Evolutionary conservation across 139 green algal species (phyloP).

Genomic region (Chlamydomonas eustigma): DNA sequence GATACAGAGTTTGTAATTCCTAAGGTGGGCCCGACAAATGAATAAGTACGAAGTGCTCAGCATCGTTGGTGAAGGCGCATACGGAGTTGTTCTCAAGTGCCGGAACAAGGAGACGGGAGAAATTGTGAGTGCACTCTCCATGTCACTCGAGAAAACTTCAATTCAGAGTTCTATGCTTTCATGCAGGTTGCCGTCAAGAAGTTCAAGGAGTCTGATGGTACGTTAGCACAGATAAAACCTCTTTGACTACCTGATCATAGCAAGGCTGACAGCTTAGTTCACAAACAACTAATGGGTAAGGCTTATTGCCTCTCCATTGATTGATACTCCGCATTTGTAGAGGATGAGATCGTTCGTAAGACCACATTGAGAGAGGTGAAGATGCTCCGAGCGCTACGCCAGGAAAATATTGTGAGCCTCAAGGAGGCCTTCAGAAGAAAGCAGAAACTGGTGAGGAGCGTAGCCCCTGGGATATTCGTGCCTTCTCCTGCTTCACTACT

Average conservation of each 20-base stretch:
- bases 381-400: slow-evolving; percentile 69
- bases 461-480: no score
- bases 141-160: neutral
- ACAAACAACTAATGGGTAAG: no score
- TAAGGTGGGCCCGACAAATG: no score
- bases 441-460: slow-evolving; percentile 62
- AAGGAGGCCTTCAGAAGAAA: slow-evolving; percentile 84
- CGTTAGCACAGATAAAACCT: no score
- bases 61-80: slow-evolving; percentile 82
- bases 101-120: slow-evolving; percentile 74
- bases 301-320: no score
- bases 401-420: slow-evolving; percentile 83
- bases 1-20: no score
- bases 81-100: slow-evolving; percentile 83
- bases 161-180: neutral
- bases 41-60: slow-evolving; percentile 57
- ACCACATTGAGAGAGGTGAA: slow-evolving; percentile 85
- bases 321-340: slow-evolving; percentile 30
- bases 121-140: slow-evolving; percentile 42
- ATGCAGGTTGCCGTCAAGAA: slow-evolving; percentile 75
- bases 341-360: slow-evolving; percentile 78
- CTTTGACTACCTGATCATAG: no score
- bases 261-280: no score
- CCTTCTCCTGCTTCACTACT: no score
- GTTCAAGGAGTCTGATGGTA: slow-evolving; percentile 82